Evolutionary conservation across 2,329 filamentous ascomycete genomes (phyloP).

Genomic region (Xylaria sp.): DNA sequence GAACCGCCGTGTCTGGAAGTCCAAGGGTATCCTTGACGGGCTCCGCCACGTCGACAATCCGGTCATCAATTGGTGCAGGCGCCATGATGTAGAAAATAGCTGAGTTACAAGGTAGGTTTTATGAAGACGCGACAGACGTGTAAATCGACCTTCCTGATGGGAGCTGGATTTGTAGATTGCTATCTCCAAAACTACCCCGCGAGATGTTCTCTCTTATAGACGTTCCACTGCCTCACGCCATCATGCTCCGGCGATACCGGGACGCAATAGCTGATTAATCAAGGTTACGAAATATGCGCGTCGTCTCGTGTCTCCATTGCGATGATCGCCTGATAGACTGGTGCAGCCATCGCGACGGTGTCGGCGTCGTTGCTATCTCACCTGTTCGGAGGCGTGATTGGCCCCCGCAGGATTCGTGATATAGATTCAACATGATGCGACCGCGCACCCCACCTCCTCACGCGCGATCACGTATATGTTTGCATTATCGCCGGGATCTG

Average conservation of each 20-base stretch:
- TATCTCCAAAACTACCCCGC: constrained; percentile 8
- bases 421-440: constrained; percentile 30
- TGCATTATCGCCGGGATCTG: constrained; percentile 23
- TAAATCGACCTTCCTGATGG: background rate
- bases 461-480: background rate
- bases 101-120: too few species aligned
- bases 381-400: constrained; percentile 29
- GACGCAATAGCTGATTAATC: constrained; percentile 27
- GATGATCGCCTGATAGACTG: constrained; percentile 7
- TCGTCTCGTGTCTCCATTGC: constrained; percentile 21
- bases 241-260: constrained; percentile 25
- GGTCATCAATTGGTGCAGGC: constrained; percentile 68
- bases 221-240: background rate
- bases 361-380: constrained; percentile 1
- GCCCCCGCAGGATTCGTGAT: constrained; percentile 37
- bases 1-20: constrained; percentile 66
- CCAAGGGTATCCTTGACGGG: constrained; percentile 72
- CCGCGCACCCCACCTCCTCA: constrained; percentile 27
- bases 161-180: background rate
- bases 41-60: constrained; percentile 70
- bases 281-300: constrained; percentile 14
- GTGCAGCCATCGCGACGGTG: constrained; percentile 6
- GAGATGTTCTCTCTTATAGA: constrained; percentile 25
- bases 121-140: background rate
- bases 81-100: constrained; percentile 50